Evolutionary conservation across 331 rosid genomes (phyloP), one percentile per base, ranked within the genome.

Genomic region (Acacia pycnantha): DNA sequence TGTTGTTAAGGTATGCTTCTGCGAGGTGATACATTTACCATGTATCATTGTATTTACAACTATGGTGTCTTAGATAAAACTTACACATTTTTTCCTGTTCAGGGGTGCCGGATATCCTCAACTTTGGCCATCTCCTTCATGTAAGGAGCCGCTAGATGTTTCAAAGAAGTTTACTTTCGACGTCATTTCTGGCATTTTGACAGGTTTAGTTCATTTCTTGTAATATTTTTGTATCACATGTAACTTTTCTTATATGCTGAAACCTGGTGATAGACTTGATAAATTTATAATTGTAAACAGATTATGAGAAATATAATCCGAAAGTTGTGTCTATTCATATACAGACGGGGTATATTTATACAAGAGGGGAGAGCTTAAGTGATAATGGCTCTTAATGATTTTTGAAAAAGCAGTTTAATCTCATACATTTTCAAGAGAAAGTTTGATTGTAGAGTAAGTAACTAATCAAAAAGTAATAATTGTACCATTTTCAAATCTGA

Each of bases 71-170:
- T 59, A 37, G 77, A 40, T 1, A 79, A 73, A 72, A 70, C 9
- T 44, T 15, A 56, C 62, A 56, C 27, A 21, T 56, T 80, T 80
- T 74, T 68, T 19, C 27, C 74, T 84, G 61, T 73, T 83, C 80
- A 95, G 99, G 99, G 99, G 99, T 72, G 16, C 58, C 67, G 99
- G 99, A 84, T 95, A 95, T 92, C 97, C 99, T 6, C 89, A 90
- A 79, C 90, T 95, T 66, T 95, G 98, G 99, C 99, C 99, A 80
- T 92, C 96, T 74, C 85, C 94, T 74, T 83, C 92, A 10, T 95
- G 99, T 82, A 92, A 59, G 82, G 91, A 90, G 87, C 99, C 98
- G 11, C 97, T 95, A 67, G 99, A 95, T 76, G 97, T 95, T 85
- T 82, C 99, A 11, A 93, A 95, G 86, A 79, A 88, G 71, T 88